Base-by-base conservation (phyloP, 257 asterid species). In the Rehmannia glutinosa region DNA sequence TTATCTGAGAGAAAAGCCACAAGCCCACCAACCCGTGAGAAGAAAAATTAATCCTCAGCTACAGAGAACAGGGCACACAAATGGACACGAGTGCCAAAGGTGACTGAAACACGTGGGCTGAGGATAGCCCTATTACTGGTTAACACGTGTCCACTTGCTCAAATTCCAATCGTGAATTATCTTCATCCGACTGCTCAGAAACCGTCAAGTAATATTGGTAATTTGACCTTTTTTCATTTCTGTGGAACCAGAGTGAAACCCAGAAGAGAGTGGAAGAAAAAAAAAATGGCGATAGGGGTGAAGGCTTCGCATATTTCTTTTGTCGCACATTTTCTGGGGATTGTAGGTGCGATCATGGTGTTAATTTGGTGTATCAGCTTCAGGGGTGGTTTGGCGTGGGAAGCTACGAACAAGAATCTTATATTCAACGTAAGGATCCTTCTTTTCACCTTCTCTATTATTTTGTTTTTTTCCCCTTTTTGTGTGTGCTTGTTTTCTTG, bases 361-460 rank as follows among this genome's bases (percentile, higher is more conserved):
- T 77, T 94, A 2, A 59, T 83, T 68, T 94, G 99, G 99, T 35
- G 24, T 24, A 76, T 90, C 71, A 66, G 87, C 75, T 93, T 86
- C 80, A 86, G 96, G 65, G 98, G 98, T 45, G 98, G 98, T 42
- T 76, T 93, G 55, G 98, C 98, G 35, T 93, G 98, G 98, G 86
- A 85, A 68, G 73, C 84, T 73, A 66, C 86, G 5, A 62, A 90
- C 72, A 93, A 93, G 84, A 69, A n/a, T 49, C 96, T 88, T 23
- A 93, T 93, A n/a, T 93, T 93, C 71, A 93, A 93, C 70, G 98
- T 92, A 58, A 23, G 60, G 6, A 5, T 45, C 51, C 47, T 8
- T 10, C 9, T 2, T 42, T 60, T 1, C 25, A 19, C 47, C 38
- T 2, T 3, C n/a, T 19, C 4, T 33, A 12, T 12, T 19, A 10